phyloP scores from a whole-genome alignment of 768 basidiomycete species.

The Boletales sp. region DNA sequence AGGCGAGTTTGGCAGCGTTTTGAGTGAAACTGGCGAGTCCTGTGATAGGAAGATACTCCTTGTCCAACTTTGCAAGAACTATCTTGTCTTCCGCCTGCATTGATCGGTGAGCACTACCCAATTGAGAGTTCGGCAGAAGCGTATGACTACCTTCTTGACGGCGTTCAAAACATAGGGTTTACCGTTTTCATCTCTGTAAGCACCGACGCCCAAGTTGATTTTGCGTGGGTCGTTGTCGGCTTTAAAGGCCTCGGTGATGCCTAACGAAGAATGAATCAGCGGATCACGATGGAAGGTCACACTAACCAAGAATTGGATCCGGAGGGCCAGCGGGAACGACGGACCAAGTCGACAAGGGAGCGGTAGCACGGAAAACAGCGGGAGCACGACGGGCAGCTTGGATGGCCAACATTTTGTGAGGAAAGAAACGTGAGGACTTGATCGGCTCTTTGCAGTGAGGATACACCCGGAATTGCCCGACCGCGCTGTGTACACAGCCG shows the following conservation, averaged over 20 bases:
- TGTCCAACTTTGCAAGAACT: conserved; percentile 65
- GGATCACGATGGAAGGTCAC: not conserved
- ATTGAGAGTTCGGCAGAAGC: not conserved
- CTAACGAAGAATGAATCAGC: conserved; percentile 35
- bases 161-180: conserved; percentile 91
- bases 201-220: conserved; percentile 97
- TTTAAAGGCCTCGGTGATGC: conserved; percentile 94
- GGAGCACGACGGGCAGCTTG: conserved; percentile 48
- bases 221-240: conserved; percentile 89
- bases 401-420: conserved; percentile 39
- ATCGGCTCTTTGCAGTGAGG: not conserved
- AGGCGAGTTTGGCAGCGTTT: conserved; percentile 85
- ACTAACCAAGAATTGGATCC: conserved; percentile 85
- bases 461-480: conserved; percentile 17
- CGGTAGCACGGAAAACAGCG: conserved; percentile 34
- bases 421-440: not conserved
- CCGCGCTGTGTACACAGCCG: not conserved
- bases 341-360: conserved; percentile 72
- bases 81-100: conserved; percentile 74
- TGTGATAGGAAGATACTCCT: conserved; percentile 96
- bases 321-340: conserved; percentile 84
- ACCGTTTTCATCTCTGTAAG: conserved; percentile 90
- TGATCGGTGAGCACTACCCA: not conserved
- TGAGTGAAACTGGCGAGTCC: conserved; percentile 85
- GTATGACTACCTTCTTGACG: conserved; percentile 70